These are phyloP conservation scores for Xanthoconium purpureum DNA, from an alignment of 768 basidiomycete species.

Conservation along the genomic window DNA sequence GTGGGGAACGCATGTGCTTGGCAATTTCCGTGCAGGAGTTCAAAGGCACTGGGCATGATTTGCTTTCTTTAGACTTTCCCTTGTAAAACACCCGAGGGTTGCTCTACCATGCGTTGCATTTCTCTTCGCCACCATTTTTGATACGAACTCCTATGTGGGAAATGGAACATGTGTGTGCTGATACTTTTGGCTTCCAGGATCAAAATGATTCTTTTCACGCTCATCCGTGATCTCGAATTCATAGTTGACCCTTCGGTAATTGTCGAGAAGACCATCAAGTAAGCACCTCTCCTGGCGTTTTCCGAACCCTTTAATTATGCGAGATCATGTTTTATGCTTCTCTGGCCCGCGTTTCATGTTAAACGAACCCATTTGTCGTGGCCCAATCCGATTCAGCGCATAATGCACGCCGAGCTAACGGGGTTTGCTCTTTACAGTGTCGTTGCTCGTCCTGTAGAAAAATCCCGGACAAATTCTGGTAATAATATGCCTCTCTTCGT, in stretches of 20 bases:
- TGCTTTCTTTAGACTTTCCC: slow-evolving; percentile 23
- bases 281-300: slow-evolving; percentile 28
- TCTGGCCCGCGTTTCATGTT: slow-evolving; percentile 18
- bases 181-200: slow-evolving; percentile 43
- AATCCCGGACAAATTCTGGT: slow-evolving; percentile 49
- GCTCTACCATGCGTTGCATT: background rate
- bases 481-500: slow-evolving; percentile 62
- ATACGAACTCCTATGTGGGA: background rate
- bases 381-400: slow-evolving; percentile 5
- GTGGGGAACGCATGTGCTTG: slow-evolving; percentile 8
- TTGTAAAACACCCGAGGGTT: slow-evolving; percentile 1
- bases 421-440: slow-evolving; percentile 34
- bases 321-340: slow-evolving; percentile 13
- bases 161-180: slow-evolving; percentile 4
- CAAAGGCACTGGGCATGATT: slow-evolving; percentile 13
- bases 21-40: slow-evolving; percentile 4
- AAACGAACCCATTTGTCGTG: slow-evolving; percentile 8
- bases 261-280: slow-evolving; percentile 66
- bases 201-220: slow-evolving; percentile 58
- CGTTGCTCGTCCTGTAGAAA: slow-evolving; percentile 56
- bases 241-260: slow-evolving; percentile 47
- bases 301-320: slow-evolving; percentile 23
- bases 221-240: slow-evolving; percentile 57
- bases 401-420: slow-evolving; percentile 9
- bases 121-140: background rate